Evolutionary conservation across 805 yeast species (phyloP).

Genomic region (Candida nanaspora): DNA sequence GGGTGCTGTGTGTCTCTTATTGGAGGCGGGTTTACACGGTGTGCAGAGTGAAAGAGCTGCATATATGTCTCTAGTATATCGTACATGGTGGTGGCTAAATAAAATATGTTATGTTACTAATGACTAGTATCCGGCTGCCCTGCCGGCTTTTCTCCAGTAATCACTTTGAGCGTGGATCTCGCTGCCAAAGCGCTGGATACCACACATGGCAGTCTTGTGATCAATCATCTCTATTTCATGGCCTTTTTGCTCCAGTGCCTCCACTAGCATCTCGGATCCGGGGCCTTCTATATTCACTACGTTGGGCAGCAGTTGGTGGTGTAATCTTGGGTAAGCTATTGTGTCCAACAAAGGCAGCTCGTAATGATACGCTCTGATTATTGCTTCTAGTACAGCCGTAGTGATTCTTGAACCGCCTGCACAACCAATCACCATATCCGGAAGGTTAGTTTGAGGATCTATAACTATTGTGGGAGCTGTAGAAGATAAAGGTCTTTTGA

Average conservation of each 20-base stretch:
- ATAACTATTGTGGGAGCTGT: constrained; percentile 69
- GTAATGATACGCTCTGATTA: constrained; percentile 58
- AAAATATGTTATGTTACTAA: no score
- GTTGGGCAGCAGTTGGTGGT: constrained; percentile 85
- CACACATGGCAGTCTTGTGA: constrained; percentile 55
- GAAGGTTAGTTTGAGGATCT: constrained; percentile 29
- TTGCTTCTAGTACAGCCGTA: constrained; percentile 76
- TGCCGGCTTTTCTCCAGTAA: constrained; percentile 82
- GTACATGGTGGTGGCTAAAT: no score
- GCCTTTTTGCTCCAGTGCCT: constrained; percentile 36
- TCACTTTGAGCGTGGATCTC: constrained; percentile 75
- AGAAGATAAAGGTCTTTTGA: constrained; percentile 79
- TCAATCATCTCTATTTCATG: constrained; percentile 35
- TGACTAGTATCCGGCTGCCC: constrained; percentile 62
- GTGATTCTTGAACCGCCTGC: constrained; percentile 91
- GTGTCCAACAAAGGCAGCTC: constrained; percentile 55
- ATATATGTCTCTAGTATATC: no score
- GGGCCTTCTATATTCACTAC: constrained; percentile 52
- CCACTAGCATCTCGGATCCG: constrained; percentile 31
- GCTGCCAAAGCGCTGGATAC: constrained; percentile 32
- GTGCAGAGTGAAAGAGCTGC: no score
- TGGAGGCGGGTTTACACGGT: no score
- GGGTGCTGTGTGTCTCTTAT: no score
- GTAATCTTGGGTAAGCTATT: constrained; percentile 74
- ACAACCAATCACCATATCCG: constrained; percentile 76